phyloP scores from a whole-genome alignment of 208 protist species.

The Acanthamoeba healyi region DNA sequence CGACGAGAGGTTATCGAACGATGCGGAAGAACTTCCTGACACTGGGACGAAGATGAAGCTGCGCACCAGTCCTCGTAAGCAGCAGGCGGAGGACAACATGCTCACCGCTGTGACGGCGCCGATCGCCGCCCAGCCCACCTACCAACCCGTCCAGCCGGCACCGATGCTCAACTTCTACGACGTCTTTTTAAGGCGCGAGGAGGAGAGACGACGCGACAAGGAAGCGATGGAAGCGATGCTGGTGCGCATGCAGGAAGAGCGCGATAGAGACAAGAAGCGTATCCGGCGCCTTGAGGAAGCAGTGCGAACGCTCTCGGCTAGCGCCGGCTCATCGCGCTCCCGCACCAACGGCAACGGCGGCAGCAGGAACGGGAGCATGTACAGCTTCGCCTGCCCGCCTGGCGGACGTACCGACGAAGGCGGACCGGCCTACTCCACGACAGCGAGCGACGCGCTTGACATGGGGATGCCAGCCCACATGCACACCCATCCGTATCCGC shows the following conservation, averaged over 20 bases:
- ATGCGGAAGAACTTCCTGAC: not conserved
- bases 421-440: not conserved
- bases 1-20: not conserved
- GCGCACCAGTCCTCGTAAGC: not conserved
- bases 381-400: not conserved
- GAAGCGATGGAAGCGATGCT: conserved; percentile 61
- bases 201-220: conserved; percentile 32
- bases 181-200: conserved; percentile 5
- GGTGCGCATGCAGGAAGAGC: conserved; percentile 6
- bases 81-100: not conserved
- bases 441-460: not conserved
- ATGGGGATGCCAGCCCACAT: not conserved
- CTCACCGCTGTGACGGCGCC: too few species aligned
- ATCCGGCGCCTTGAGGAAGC: conserved; percentile 6
- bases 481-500: not conserved
- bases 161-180: conserved; percentile 15
- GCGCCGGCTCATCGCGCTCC: not conserved
- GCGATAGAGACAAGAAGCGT: not conserved
- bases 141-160: not conserved
- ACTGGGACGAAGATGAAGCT: not conserved
- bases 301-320: not conserved
- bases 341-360: not conserved
- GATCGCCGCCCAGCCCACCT: not conserved
- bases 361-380: not conserved
- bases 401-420: not conserved